Evolutionary conservation across 108 stramenopile species (phyloP).

Genomic region (Epithemia pelagica): DNA sequence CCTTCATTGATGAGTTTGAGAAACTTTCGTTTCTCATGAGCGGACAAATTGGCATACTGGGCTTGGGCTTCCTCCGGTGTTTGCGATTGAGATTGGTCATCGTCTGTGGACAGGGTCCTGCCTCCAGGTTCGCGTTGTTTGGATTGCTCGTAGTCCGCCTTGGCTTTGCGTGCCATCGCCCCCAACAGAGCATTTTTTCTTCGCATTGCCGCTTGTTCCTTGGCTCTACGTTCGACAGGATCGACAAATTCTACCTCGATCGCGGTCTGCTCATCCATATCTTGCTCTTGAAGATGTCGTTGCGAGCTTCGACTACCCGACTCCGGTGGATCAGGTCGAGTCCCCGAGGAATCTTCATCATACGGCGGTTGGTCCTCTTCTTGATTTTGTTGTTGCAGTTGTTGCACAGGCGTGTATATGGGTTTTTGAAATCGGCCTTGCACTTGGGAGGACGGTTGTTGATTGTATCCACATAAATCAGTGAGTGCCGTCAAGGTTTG

Average conservation of each 20-base stretch:
- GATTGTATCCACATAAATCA: slow-evolving; percentile 6
- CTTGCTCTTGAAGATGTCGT: neutral
- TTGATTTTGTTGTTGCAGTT: neutral
- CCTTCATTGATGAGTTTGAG: slow-evolving; percentile 62
- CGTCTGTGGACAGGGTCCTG: neutral
- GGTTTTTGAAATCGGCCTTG: neutral
- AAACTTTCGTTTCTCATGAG: slow-evolving; percentile 68
- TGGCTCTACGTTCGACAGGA: neutral
- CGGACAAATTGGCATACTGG: slow-evolving; percentile 49
- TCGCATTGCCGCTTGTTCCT: slow-evolving; percentile 11
- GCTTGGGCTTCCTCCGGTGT: slow-evolving; percentile 26
- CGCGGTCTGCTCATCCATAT: slow-evolving; percentile 46
- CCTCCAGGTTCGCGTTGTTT: slow-evolving; percentile 2
- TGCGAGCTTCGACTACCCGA: neutral
- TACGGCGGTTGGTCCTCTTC: neutral
- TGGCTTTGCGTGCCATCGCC: slow-evolving; percentile 45
- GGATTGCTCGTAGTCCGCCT: slow-evolving; percentile 36
- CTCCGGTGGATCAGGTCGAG: neutral
- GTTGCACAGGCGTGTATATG: too few relatives aligned
- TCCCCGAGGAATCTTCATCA: neutral
- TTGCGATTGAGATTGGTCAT: slow-evolving; percentile 5
- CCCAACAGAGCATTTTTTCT: slow-evolving; percentile 42
- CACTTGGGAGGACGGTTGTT: neutral
- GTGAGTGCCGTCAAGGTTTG: slow-evolving; percentile 6
- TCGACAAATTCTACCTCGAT: slow-evolving; percentile 69